Conservation (phyloP, 441 rosid genomes). For the Viola pubescens region DNA sequence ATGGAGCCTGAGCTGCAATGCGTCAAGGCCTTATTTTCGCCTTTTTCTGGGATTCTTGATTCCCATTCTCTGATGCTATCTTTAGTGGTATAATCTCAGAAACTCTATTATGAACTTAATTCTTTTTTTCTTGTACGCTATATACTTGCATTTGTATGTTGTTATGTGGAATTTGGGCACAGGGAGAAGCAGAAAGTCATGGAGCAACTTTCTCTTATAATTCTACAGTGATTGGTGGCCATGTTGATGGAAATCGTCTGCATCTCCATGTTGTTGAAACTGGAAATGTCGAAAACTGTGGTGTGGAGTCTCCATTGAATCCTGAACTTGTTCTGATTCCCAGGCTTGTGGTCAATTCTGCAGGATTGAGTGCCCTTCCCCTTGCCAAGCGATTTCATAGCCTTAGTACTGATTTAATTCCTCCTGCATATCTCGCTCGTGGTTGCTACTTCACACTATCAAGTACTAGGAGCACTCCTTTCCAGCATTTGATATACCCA, state of each 20-base stretch:
- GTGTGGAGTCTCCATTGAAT: constrained; percentile 22
- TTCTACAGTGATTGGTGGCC: constrained; percentile 57
- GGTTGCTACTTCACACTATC: constrained; percentile 76
- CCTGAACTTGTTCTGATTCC: constrained; percentile 60
- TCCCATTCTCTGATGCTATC: constrained; percentile 76
- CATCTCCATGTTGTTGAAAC: constrained; percentile 47
- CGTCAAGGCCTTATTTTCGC: constrained; percentile 68
- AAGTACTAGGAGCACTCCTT: constrained; percentile 42
- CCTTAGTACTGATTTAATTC: constrained; percentile 31
- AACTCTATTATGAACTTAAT: too few species aligned
- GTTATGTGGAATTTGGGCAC: constrained; percentile 23
- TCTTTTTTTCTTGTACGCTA: too few species aligned
- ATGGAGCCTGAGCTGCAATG: constrained; percentile 77
- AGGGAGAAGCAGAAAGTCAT: constrained; percentile 81
- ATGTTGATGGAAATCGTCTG: constrained; percentile 42
- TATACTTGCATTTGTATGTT: too few species aligned
- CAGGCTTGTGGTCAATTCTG: constrained; percentile 64
- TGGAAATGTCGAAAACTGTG: constrained; percentile 34
- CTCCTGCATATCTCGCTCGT: constrained; percentile 60
- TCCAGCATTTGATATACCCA: constrained; percentile 67
- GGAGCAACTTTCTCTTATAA: constrained; percentile 63
- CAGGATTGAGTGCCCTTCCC: constrained; percentile 66
- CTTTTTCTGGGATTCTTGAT: constrained; percentile 77
- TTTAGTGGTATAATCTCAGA: constrained; percentile 40
- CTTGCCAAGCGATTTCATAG: constrained; percentile 63